Evolutionary conservation across 2,329 filamentous ascomycete species (phyloP).

Genomic region (Didymella sp.): DNA sequence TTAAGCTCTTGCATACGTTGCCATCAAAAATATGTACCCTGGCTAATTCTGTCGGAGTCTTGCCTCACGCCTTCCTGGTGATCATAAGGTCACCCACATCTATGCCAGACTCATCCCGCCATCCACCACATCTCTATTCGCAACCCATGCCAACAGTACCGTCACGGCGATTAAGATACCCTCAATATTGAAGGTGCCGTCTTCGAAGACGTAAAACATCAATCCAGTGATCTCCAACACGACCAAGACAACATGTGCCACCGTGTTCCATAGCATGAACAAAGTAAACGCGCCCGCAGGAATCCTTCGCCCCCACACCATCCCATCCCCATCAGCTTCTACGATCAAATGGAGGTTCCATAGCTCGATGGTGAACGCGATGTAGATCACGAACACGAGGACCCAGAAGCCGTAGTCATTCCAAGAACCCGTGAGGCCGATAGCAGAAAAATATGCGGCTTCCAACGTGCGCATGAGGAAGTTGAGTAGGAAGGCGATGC

Average conservation of each 20-base stretch:
- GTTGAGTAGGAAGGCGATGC: constrained; percentile 3
- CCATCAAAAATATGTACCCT: neutral
- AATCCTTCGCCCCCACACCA: neutral
- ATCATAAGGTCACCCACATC: neutral
- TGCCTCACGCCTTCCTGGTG: neutral
- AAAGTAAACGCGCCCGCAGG: neutral
- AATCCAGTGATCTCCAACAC: neutral
- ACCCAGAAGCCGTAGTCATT: neutral
- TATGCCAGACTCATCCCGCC: neutral
- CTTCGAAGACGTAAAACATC: neutral
- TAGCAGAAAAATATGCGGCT: too few species aligned
- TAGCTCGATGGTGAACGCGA: neutral
- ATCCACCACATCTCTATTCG: neutral
- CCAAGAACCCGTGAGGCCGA: too few species aligned
- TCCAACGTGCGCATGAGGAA: neutral
- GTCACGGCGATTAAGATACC: neutral
- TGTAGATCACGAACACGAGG: neutral
- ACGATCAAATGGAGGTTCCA: constrained; percentile 1
- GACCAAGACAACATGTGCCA: neutral
- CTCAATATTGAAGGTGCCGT: neutral
- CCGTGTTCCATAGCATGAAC: neutral
- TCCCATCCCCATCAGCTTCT: neutral
- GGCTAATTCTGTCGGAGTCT: neutral
- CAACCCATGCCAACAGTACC: neutral
- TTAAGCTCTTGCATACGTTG: neutral